phyloP scores from a whole-genome alignment of 306 rosid genomes.

The Morella rubra region DNA sequence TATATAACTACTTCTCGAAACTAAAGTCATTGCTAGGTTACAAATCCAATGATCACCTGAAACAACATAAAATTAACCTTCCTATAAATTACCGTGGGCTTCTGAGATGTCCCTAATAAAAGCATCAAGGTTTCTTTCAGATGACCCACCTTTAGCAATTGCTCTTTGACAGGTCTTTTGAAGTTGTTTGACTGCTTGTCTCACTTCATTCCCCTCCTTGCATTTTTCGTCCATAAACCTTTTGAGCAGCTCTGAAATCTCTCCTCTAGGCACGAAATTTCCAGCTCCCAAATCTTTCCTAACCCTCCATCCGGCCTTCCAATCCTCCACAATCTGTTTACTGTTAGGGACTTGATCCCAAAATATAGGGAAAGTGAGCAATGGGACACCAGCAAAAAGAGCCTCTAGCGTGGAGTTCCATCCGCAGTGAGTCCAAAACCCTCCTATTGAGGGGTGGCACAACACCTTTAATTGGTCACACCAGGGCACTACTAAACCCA shows the following conservation, averaged over 20 bases:
- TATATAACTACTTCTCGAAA: no score
- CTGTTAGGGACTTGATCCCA: slow-evolving; percentile 43
- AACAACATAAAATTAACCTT: background rate
- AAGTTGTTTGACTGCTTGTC: slow-evolving; percentile 26
- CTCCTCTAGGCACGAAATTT: slow-evolving; percentile 27
- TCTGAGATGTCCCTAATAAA: slow-evolving; percentile 26
- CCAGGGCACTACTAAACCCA: slow-evolving; percentile 41
- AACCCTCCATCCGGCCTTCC: slow-evolving; percentile 46
- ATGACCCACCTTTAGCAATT: slow-evolving; percentile 43
- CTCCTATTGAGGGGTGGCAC: slow-evolving; percentile 39
- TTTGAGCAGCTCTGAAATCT: slow-evolving; percentile 26
- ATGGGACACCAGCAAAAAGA: slow-evolving; percentile 37
- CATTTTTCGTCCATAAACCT: slow-evolving; percentile 36
- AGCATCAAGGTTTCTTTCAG: slow-evolving; percentile 25
- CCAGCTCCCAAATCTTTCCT: background rate
- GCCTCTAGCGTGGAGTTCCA: slow-evolving; percentile 57
- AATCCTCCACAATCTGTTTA: slow-evolving; percentile 45
- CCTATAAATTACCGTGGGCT: background rate
- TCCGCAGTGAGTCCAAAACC: slow-evolving; percentile 57
- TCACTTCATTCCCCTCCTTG: slow-evolving; percentile 12
- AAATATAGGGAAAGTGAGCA: slow-evolving; percentile 38
- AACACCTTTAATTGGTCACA: slow-evolving; percentile 57
- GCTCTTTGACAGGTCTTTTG: slow-evolving; percentile 18
- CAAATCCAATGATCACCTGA: background rate
- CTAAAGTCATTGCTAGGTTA: background rate